Percentiles rank a stretch among this genome's conserved stretches.
Conservation (phyloP, 176 grass and related monocot species). For the Miscanthus lutarioriparius region DNA sequence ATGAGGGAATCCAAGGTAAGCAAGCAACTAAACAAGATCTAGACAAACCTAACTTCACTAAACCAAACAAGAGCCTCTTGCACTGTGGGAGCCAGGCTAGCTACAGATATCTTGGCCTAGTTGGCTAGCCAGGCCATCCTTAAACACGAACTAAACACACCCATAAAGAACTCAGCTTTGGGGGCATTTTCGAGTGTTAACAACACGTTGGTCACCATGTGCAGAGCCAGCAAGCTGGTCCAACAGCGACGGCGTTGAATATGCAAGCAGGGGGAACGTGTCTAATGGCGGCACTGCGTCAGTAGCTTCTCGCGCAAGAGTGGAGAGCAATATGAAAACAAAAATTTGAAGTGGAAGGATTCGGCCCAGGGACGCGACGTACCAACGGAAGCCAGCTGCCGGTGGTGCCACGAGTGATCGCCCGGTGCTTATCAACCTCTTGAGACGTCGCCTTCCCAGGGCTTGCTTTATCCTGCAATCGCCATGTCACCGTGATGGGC, state of each 20-base stretch:
- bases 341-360: no score
- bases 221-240: not conserved
- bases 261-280: not conserved
- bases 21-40: no score
- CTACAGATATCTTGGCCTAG: no score
- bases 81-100: no score
- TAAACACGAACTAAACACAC: no score
- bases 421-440: not conserved
- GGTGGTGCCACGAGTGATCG: not conserved
- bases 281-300: not conserved
- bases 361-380: not conserved
- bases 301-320: not conserved
- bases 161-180: no score
- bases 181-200: not conserved
- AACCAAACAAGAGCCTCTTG: no score
- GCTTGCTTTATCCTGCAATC: not conserved
- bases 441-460: not conserved
- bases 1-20: no score
- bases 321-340: not conserved
- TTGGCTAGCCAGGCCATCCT: no score
- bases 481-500: not conserved
- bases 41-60: no score
- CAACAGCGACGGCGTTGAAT: not conserved
- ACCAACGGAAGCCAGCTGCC: conserved; percentile 3
- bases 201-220: not conserved